Evolutionary conservation across 2,329 filamentous ascomycete species (phyloP).

Genomic region (Claviceps humidiphila): DNA sequence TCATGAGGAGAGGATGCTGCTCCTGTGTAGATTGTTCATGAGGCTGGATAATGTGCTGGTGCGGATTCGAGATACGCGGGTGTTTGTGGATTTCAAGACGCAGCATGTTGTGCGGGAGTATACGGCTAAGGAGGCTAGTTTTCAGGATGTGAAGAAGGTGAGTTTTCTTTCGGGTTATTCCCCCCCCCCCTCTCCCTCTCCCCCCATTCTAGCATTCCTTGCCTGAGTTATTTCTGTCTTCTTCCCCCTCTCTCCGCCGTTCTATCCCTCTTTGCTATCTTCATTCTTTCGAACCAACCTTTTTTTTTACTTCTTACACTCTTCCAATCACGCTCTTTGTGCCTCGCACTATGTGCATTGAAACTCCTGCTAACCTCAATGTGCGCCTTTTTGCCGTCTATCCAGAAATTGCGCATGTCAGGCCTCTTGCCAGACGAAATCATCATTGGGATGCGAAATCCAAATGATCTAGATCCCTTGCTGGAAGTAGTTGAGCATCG

Average conservation of each 20-base stretch:
- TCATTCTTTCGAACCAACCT: too few species aligned
- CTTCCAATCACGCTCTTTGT: too few species aligned
- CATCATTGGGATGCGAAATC: slow-evolving; percentile 63
- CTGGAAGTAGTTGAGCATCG: slow-evolving; percentile 57
- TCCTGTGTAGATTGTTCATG: slow-evolving; percentile 83
- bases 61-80: slow-evolving; percentile 73
- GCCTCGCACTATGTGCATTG: neutral
- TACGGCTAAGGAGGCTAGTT: slow-evolving; percentile 71
- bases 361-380: neutral
- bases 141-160: slow-evolving; percentile 62
- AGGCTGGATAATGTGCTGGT: slow-evolving; percentile 81
- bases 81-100: slow-evolving; percentile 80
- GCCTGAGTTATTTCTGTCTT: neutral
- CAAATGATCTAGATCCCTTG: slow-evolving; percentile 58
- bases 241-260: neutral
- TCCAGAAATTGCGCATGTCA: slow-evolving; percentile 33
- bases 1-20: slow-evolving; percentile 76
- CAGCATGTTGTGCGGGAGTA: slow-evolving; percentile 80
- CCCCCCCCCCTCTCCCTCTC: slow-evolving; percentile 11
- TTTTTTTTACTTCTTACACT: too few species aligned
- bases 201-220: neutral
- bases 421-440: slow-evolving; percentile 55
- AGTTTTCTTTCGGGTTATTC: slow-evolving; percentile 11
- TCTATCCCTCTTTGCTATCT: neutral
- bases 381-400: neutral